Conservation (phyloP, 208 protist genomes). For the Porcisia deanei region DNA sequence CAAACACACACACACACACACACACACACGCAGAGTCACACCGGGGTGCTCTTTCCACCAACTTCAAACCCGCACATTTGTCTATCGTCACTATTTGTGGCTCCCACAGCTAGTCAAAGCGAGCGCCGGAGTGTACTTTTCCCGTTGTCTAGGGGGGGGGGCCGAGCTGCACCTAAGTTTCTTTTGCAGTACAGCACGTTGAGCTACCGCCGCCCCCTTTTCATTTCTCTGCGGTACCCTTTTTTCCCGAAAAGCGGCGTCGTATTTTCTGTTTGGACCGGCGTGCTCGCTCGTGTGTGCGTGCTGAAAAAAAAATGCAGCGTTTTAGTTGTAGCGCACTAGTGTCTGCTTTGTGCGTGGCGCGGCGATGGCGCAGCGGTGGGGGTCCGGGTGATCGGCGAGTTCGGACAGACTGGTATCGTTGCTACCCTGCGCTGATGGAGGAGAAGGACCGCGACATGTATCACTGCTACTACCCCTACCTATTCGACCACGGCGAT, state of each 20-base stretch:
- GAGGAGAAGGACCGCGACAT: constrained; percentile 91
- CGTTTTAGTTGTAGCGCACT: constrained; percentile 12
- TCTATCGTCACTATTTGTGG: neutral
- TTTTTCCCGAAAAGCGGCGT: no score
- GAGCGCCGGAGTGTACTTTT: neutral
- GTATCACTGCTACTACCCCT: constrained; percentile 95
- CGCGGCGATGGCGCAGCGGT: constrained; percentile 65
- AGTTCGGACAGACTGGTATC: constrained; percentile 87
- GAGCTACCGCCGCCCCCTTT: neutral
- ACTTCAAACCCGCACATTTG: neutral
- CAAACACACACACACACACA: no score
- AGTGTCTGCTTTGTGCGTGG: constrained; percentile 10
- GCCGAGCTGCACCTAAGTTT: neutral
- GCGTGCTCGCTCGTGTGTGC: constrained; percentile 1
- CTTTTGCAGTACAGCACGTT: neutral
- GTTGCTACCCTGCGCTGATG: constrained; percentile 90
- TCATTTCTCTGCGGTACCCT: neutral
- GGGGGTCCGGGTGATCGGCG: constrained; percentile 81
- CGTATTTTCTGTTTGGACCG: neutral
- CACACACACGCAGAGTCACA: neutral
- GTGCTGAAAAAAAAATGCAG: constrained; percentile 12
- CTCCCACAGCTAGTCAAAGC: neutral
- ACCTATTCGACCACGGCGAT: constrained; percentile 92
- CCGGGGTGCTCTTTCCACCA: neutral
- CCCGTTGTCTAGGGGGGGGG: neutral